Evolutionary conservation across 495 filamentous ascomycete genomes (phyloP), one percentile per base, ranked within the genome.

Genomic region (Neurospora sp.): DNA sequence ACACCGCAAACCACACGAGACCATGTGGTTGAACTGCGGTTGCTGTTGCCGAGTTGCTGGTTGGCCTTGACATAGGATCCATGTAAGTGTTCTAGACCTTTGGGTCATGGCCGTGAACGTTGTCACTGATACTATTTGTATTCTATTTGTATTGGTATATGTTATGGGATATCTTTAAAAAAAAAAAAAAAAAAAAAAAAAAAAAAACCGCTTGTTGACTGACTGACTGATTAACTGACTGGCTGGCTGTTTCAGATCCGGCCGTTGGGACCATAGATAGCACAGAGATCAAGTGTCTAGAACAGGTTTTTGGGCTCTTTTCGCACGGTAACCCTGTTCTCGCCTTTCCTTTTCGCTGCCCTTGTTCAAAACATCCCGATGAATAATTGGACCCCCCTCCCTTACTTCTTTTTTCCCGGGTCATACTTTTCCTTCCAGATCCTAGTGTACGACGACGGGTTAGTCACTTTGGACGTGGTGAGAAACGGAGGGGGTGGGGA

Each of bases 401-500:
- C 5, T 48, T 69, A 69, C 74, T 81, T 81, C 74, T 82, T 83
- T 75, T 83, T 83, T 81, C 79, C 90, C 84, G 74, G 93, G 78
- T 92, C 88, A 82, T 97, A 97, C 82, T 97, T 97, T 68, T 95
- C 92, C 80, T 97, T 97, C 94, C 94, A 97, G 74, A 97, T 97
- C 94, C 94, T 97, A 78, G 53, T 65, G 53, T 65, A 35, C 14
- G 53, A 65, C 53, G 53, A 37, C 6, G 14, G 6, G 14, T 65
- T 65, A 65, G 53, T 37, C 3, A 37, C 14, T 35, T 7, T 65
- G 27, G 53, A 17, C 53, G 53, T 17, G 14, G 22, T 35, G 27
- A 8, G 14, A 17, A 31, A 65, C 53, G 31, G 53, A 35, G 12
- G 53, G 22, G 27, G 27, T 17, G 22, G 53, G 14, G 7, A 35